Base-by-base conservation (phyloP, 345 rosid genomes). In the Alliaria petiolata region DNA sequence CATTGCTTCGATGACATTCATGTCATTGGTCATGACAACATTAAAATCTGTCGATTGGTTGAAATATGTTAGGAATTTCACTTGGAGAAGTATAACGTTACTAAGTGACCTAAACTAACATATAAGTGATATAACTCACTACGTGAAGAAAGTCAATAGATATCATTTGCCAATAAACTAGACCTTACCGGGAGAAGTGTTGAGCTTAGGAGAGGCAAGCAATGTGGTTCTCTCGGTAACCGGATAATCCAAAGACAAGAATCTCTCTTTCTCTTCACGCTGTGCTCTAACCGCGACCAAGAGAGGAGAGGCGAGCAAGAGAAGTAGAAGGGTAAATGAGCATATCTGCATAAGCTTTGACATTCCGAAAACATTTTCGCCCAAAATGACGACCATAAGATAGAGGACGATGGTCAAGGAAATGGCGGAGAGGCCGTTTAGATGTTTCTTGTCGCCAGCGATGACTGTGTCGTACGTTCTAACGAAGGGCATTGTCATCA, bases 361-460 rank as follows among this genome's bases (percentile, higher is more conserved):
- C 62, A 93, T 68, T 50, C 76, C 75, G 30, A 82, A 39, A 44
- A 85, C 26, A 72, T 93, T 89, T 67, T 85, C 82, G 30, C 84
- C 65, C 45, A 87, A 58, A 59, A 89, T 79, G 31, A 80, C 46
- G 72, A 83, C 28, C 84, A 85, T 85, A 63, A 90, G 91, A 82
- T 87, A 93, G 14, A 82, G 85, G 9, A 88, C 92, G 22, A 80
- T 62, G 50, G 63, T 64, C 80, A 93, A 47, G 60, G 97, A 86
- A 71, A 85, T 65, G 25, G 77, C 81, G 5, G 96, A 89, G 83
- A 93, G 85, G 75, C 83, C 75, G 74, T 89, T 85, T 65, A 93
- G 72, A 81, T 85, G 86, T 74, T 85, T 85, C 83, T 85, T 87
- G 78, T 89, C 92, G 15, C 80, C 79, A 8, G 58, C 67, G 0